A percentile compares a stretch with the other conserved stretches of the same genome.
phyloP scores from a whole-genome alignment of 2,329 filamentous ascomycete species.

The Kalaharituber pfeilii region DNA sequence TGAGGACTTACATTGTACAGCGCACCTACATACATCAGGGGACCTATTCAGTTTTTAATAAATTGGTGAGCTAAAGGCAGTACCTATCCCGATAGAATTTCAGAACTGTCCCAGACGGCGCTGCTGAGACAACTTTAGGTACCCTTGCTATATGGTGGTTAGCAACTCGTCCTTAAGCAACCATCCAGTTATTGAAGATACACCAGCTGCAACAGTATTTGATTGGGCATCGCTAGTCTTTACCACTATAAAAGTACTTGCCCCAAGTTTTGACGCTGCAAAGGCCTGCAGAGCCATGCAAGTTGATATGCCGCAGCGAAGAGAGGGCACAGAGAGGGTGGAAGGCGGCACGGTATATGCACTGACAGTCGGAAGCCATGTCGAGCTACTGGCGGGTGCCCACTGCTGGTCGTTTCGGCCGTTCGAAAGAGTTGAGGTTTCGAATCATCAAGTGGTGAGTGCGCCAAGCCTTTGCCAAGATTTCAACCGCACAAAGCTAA shows the following conservation, averaged over 20 bases:
- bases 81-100: slow-evolving; percentile 4
- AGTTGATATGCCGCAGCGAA: slow-evolving; percentile 28
- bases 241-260: too few relatives aligned
- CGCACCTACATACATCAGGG: background rate
- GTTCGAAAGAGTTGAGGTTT: background rate
- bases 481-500: too few relatives aligned
- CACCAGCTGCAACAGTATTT: too few relatives aligned
- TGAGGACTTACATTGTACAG: slow-evolving; percentile 66
- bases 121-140: too few relatives aligned
- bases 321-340: slow-evolving; percentile 39
- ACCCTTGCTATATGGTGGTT: too few relatives aligned
- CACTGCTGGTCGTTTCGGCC: background rate
- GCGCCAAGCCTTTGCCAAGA: background rate
- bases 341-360: background rate
- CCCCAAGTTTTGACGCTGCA: too few relatives aligned
- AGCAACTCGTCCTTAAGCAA: too few relatives aligned
- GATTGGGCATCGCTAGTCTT: too few relatives aligned
- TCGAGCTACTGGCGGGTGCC: background rate
- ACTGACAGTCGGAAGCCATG: too few relatives aligned
- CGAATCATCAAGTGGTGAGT: background rate
- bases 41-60: too few relatives aligned
- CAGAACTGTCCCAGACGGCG: slow-evolving; percentile 9
- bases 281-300: background rate
- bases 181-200: too few relatives aligned
- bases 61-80: background rate